These are phyloP conservation scores for Ceratopteris richardii DNA, from an alignment of 75 land plant species.

Conservation along the genomic window DNA sequence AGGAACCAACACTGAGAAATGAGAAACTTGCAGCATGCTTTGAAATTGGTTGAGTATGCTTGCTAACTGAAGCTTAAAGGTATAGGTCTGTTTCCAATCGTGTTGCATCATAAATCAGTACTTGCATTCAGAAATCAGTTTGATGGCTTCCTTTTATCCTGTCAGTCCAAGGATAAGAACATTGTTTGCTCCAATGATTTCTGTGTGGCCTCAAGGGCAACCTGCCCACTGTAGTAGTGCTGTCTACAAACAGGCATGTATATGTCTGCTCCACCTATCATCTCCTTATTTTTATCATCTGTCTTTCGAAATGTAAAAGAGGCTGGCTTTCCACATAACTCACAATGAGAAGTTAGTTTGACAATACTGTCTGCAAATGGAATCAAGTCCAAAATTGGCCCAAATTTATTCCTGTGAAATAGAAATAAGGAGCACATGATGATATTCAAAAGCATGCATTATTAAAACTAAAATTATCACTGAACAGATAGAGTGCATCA, in stretches of 20 bases:
- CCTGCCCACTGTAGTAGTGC: slow-evolving; percentile 78
- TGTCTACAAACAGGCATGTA: slow-evolving; percentile 95
- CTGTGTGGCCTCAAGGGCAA: slow-evolving; percentile 49
- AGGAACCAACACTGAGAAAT: too few species aligned
- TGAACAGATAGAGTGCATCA: too few species aligned
- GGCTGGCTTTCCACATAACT: slow-evolving; percentile 68
- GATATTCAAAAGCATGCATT: neutral
- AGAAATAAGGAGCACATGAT: neutral
- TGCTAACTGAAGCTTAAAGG: too few species aligned
- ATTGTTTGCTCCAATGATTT: neutral
- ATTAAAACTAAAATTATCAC: neutral
- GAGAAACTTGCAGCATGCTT: too few species aligned
- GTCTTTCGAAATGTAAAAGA: slow-evolving; percentile 79
- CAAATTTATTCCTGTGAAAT: slow-evolving; percentile 74
- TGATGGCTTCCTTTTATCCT: too few species aligned
- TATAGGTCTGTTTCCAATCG: too few species aligned
- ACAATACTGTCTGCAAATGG: slow-evolving; percentile 83
- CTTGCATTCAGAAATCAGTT: too few species aligned
- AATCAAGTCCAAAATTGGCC: slow-evolving; percentile 68
- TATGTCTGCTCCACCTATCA: slow-evolving; percentile 84
- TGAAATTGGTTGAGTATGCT: too few species aligned
- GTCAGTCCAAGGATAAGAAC: too few species aligned
- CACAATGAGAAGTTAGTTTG: slow-evolving; percentile 76
- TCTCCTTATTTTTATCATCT: slow-evolving; percentile 55
- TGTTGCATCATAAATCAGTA: too few species aligned